phyloP scores from a whole-genome alignment of 345 rosid species.

The Eucalyptus cloeziana region DNA sequence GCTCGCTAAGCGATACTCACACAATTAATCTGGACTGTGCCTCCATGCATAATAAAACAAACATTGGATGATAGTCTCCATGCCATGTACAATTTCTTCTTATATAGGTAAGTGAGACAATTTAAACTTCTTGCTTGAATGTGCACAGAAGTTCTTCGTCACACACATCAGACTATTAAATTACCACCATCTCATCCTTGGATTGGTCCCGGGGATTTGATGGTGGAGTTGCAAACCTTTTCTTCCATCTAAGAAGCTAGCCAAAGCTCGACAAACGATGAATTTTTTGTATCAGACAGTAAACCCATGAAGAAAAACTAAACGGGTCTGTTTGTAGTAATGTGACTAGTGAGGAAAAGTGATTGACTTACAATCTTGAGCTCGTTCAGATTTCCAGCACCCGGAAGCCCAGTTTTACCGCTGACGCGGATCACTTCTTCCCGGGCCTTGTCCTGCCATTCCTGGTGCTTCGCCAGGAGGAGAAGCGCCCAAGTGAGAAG shows the following conservation, averaged over 20 bases:
- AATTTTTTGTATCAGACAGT: neutral
- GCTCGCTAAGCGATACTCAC: neutral
- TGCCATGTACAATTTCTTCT: neutral
- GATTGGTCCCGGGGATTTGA: neutral
- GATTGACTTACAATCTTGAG: slow-evolving; percentile 54
- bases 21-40: neutral
- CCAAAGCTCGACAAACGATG: neutral
- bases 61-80: neutral
- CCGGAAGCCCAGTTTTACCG: slow-evolving; percentile 14
- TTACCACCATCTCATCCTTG: neutral
- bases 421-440: slow-evolving; percentile 44
- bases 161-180: neutral
- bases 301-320: neutral
- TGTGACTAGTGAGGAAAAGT: neutral
- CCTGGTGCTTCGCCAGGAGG: slow-evolving; percentile 57
- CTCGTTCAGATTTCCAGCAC: slow-evolving; percentile 26
- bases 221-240: no score
- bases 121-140: neutral
- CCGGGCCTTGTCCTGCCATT: slow-evolving; percentile 75
- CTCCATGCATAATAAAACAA: neutral
- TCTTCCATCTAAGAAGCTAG: no score
- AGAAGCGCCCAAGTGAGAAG: slow-evolving; percentile 58
- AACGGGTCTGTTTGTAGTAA: neutral
- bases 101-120: neutral
- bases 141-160: neutral